These are phyloP conservation scores for Fusarium foetens DNA, from an alignment of 2,329 filamentous ascomycete genomes.

Conservation along the genomic window DNA sequence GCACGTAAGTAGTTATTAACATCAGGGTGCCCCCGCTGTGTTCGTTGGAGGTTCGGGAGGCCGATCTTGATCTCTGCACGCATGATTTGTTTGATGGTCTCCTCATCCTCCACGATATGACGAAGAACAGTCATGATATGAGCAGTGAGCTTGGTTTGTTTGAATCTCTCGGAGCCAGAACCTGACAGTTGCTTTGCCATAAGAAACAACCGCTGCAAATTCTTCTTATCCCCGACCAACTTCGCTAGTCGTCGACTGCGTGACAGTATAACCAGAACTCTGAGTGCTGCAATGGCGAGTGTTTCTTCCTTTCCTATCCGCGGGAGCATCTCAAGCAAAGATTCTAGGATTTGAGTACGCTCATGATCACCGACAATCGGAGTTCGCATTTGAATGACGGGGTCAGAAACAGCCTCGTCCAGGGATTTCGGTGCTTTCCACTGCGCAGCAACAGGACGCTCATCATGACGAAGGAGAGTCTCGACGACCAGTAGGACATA, in stretches of 20 bases:
- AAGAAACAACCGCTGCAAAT: constrained; percentile 88
- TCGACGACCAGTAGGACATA: constrained; percentile 92
- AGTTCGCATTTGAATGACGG: constrained; percentile 70
- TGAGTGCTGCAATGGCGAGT: constrained; percentile 82
- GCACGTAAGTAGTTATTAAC: constrained; percentile 78
- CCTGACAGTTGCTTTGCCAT: constrained; percentile 94
- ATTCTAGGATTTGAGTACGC: constrained; percentile 76
- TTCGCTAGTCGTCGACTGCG: constrained; percentile 79
- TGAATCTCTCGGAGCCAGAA: constrained; percentile 78
- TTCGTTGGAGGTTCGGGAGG: constrained; percentile 69
- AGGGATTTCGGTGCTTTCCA: constrained; percentile 71
- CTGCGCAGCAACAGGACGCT: constrained; percentile 77
- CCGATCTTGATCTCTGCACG: constrained; percentile 84
- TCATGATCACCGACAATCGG: constrained; percentile 68
- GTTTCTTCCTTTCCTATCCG: constrained; percentile 88
- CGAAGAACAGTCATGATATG: constrained; percentile 87
- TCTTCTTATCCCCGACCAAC: constrained; percentile 84
- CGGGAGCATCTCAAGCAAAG: constrained; percentile 84
- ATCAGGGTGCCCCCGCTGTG: constrained; percentile 68
- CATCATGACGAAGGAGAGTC: constrained; percentile 88
- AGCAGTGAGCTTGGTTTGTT: constrained; percentile 61
- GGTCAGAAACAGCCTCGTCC: constrained; percentile 59
- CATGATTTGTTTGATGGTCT: constrained; percentile 92
- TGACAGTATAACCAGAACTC: constrained; percentile 88
- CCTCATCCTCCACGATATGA: constrained; percentile 94